Evolutionary conservation across 2,329 filamentous ascomycete genomes (phyloP), one percentile per base, ranked within the genome.

Genomic region (Ustulina deusta): DNA sequence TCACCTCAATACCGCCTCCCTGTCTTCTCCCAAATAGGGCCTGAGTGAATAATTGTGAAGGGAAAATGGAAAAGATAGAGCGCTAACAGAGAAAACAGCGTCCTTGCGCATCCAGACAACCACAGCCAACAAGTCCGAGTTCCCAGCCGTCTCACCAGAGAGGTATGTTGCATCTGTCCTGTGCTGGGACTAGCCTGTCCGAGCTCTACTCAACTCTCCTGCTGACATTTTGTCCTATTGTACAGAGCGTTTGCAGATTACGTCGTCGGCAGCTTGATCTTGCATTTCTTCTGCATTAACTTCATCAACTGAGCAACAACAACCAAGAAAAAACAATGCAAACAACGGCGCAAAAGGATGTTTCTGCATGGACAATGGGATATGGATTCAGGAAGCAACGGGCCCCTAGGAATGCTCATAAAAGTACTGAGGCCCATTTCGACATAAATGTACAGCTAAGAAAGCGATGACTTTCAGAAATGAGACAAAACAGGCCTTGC

Each of bases 271-370:
- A 97, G 94, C 81, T 81, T 99, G 80, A 93, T 98, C 79, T 83
- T 98, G 80, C 96, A 99, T 84, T 97, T 98, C 84, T 99, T 99
- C 86, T 97, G 94, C 83, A 90, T 98, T 80, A 99, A 99, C 87
- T 99, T 99, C 82, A 98, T 99, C 85, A 99, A 99, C 87, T 99
- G 86, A 85, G 69, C 66, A 65, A 66, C 36, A 38, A 27, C 40
- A 44, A 60, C 25, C 22, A 57, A 61, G 9, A 34, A n/a, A 3
- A 13, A 13, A 44, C 40, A 20, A 44, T 13, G 46, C 32, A 29
- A 61, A 54, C n/a, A 51, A 61, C 49, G 60, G 57, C 57, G 61
- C 44, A 69, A 51, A 63, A 63, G 67, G 38, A 46, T 44, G 15
- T 29, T 40, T 20, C 36, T 42, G 59, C 34, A 56, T 65, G 62